Evolutionary conservation across 2,329 filamentous ascomycete species (phyloP), one percentile per base, ranked within the genome.

Genomic region (Aspergillus fischeri): DNA sequence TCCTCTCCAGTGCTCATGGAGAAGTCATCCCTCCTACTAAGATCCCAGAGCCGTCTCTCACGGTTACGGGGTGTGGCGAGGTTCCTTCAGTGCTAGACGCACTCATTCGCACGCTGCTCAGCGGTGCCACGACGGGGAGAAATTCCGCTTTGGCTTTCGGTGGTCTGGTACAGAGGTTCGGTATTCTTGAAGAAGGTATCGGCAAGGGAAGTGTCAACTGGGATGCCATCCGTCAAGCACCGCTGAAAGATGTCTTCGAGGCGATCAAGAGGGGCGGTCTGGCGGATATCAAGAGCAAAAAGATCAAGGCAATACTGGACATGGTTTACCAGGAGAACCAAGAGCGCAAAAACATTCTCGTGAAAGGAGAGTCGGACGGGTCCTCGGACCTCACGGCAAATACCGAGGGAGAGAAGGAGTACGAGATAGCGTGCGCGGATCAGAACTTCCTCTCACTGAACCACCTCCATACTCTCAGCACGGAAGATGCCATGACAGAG

Each of bases 151-250:
- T 78, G 44, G 88, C 89, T 5, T 84, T 93, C 60, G 77, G 81
- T 57, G 86, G 85, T 0, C 78, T 94, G 0, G 83, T 87, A 2
- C 67, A 82, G 20, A 81, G 75, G 35, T 92, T 88, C 60, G 88
- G 89, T 1, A 78, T 84, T 20, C 74, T 88, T 3, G 70, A 85
- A 32, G 78, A 82, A 45, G 85, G 88, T 6, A 75, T 87, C 9
- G 88, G 87, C 4, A 85, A 87, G 63, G 87, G 87, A 3, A 90
- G 87, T 54, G 86, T 92, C 7, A 79, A 92, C 68, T 93, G 89
- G 88, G 84, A 91, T 63, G 84, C 83, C 9, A 86, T 92, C 1
- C 83, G 85, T 24, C 71, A 76, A 27, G 83, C 86, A 1, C 72
- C 83, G 1, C 69, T 83, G 4, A 77, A 82, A 42, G 83, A 88